Base-by-base conservation (phyloP, 257 asterid species). In the Euphrasia confusa region DNA sequence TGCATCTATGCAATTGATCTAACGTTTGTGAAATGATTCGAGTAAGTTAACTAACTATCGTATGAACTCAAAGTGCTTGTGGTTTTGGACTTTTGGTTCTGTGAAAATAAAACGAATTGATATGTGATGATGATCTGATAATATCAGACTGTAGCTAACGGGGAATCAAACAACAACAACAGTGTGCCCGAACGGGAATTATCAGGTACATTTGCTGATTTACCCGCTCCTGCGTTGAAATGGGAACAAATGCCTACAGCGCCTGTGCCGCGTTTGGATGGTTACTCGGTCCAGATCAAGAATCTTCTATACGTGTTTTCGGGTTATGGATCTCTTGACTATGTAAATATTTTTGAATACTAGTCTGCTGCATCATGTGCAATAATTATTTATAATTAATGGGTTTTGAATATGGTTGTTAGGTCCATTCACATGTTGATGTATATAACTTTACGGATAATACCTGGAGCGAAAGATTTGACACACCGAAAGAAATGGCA, bases 231-330 rank as follows among this genome's bases (percentile, higher is more conserved):
- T 8, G 79, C 67, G 40, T 71, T 83, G 45, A 70, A 83, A 73
- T 88, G 96, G 96, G 96, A 88, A 73, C 77, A 81, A 66, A 88
- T 83, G 96, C 72, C 89, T 39, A 63, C 89, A 21, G 87, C 94
- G 1, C 96, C 94, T 15, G 96, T 83, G 47, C 91, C 91, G 3
- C 91, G 94, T 50, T 80, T 88, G 77, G 96, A 88, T 76, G 96
- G 94, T 5, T 76, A 59, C 30, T 81, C 94, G 1, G 33, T 81
- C 63, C 96, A 88, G 81, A 85, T 85, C 10, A 65, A 78, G 26
- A 74, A 87, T 74, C 80, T 79, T 30, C 72, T 87, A 30, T 84
- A 78, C 24, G 87, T 83, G 15, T 84, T 87, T 65, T 71, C 80
- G 1, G 94, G 95, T 62, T 87, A 71, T 63, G 81, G 78, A 69